Base-by-base conservation (phyloP, 2,329 filamentous ascomycete species). In the Beauveria rudraprayagi region DNA sequence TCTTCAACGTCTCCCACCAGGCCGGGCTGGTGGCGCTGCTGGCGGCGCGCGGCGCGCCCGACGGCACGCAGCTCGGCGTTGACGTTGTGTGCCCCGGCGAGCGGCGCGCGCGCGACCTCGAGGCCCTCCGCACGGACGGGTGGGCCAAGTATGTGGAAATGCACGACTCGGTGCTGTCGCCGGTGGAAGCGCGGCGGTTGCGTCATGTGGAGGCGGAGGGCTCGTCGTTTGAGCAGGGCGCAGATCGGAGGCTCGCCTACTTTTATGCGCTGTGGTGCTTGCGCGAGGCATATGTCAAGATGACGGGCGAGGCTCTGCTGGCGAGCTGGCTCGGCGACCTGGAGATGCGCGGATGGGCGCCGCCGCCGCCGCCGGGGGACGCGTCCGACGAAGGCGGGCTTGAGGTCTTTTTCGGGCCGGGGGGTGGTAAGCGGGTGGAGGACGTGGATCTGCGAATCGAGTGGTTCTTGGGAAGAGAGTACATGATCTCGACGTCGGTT, bases 231-330 rank as follows among this genome's bases (percentile, higher is more conserved):
- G 63, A 67, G 14, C 69, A 74, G 11, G 69, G 70, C 22, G 67
- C 83, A n/a, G 75, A 83, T 17, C 24, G 34, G 28, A 56, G 46
- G 69, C 76, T 92, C 30, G 79, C 88, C 5, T 79, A 82, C 58
- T 93, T 93, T 70, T 93, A 92, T 70, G 82, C 88, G 1, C 83
- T 89, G 62, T 93, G 89, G 87, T 90, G 87, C 71, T 80, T 91
- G 71, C 86, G 90, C 67, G 90, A 93, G 75, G 86, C 89, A 1
- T 92, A 90, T 70, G 86, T 92, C 72, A 93, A 92, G 81, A 85
- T 93, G 76, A 89, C 88, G 34, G 90, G 90, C 28, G 88, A 92
- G 67, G 90, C 88, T 0, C 77, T 93, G 62, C 77, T 92, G 9
- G 90, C 90, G 0, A 77, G 78, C 4, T 93, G 90, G 90, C 77